phyloP scores from a whole-genome alignment of 2,329 filamentous ascomycete genomes.

The Beauveria asiatica region DNA sequence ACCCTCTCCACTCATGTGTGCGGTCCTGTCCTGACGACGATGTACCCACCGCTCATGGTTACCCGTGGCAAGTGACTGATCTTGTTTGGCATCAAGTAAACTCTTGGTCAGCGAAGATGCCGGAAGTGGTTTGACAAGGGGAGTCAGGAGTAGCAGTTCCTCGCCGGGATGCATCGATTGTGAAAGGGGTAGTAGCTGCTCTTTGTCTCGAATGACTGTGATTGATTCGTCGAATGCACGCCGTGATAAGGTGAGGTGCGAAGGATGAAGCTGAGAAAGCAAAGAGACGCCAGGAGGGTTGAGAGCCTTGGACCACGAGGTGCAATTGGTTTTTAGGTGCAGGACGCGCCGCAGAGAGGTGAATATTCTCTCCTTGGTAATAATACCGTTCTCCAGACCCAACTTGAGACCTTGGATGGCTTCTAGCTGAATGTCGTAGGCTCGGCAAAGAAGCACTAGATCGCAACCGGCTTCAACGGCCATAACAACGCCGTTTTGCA shows the following conservation, averaged over 20 bases:
- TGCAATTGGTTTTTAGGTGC: constrained; percentile 73
- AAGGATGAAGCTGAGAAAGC: constrained; percentile 71
- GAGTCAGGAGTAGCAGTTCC: constrained; percentile 81
- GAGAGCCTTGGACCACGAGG: constrained; percentile 85
- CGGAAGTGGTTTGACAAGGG: constrained; percentile 83
- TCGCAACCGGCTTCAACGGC: constrained; percentile 95
- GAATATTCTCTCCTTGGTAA: constrained; percentile 69
- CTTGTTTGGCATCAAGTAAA: constrained; percentile 46
- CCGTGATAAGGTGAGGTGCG: constrained; percentile 72
- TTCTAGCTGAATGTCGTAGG: constrained; percentile 81
- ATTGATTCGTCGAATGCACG: constrained; percentile 89
- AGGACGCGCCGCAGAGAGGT: constrained; percentile 74
- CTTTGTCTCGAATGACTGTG: constrained; percentile 83
- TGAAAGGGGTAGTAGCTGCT: constrained; percentile 73
- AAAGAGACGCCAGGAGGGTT: constrained; percentile 72
- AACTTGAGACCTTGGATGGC: constrained; percentile 84
- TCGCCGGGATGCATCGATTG: constrained; percentile 75
- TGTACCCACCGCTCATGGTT: constrained; percentile 49
- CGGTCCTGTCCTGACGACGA: constrained; percentile 45
- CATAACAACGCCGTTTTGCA: constrained; percentile 94
- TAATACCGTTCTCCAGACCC: constrained; percentile 83
- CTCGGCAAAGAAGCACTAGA: constrained; percentile 77
- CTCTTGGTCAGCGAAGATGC: constrained; percentile 76
- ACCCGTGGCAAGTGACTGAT: constrained; percentile 24
- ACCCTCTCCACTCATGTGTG: constrained; percentile 83